phyloP scores from a whole-genome alignment of 257 asterid species.

The Nicotiana knightiana region DNA sequence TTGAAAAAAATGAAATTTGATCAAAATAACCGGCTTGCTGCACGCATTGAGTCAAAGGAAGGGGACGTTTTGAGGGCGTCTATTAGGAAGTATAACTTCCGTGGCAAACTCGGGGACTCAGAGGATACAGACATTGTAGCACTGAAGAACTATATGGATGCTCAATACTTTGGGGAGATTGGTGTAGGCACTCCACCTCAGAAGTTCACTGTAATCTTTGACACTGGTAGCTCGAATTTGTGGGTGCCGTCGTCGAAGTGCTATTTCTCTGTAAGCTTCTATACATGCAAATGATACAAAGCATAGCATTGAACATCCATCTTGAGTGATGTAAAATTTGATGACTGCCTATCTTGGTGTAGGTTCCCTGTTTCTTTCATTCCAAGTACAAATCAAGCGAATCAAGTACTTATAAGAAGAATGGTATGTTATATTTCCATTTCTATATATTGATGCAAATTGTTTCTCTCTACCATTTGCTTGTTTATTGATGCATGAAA shows the following conservation, averaged over 20 bases:
- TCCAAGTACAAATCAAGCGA: conserved; percentile 68
- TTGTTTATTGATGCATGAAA: neutral
- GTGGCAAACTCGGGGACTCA: conserved; percentile 46
- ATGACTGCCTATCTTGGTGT: conserved; percentile 21
- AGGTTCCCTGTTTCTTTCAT: conserved; percentile 89
- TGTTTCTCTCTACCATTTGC: neutral
- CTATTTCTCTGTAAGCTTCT: conserved; percentile 71
- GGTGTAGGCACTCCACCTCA: conserved; percentile 87
- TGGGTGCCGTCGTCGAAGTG: conserved; percentile 99
- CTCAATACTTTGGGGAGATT: conserved; percentile 94
- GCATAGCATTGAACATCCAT: neutral
- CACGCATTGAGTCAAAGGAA: conserved; percentile 65
- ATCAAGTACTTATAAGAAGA: conserved; percentile 65
- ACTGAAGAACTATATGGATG: conserved; percentile 94
- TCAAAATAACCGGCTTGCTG: conserved; percentile 66
- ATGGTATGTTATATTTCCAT: conserved; percentile 46
- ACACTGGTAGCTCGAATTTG: conserved; percentile 92
- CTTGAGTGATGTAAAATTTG: neutral
- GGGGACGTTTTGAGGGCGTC: conserved; percentile 50
- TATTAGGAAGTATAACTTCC: conserved; percentile 48
- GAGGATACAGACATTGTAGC: conserved; percentile 67
- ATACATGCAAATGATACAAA: neutral
- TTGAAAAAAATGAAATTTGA: conserved; percentile 73
- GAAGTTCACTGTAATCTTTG: conserved; percentile 89
- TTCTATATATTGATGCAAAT: neutral